These are phyloP conservation scores for Talaromyces sp. DNA, from an alignment of 2,329 filamentous ascomycete genomes.

Conservation along the genomic window DNA sequence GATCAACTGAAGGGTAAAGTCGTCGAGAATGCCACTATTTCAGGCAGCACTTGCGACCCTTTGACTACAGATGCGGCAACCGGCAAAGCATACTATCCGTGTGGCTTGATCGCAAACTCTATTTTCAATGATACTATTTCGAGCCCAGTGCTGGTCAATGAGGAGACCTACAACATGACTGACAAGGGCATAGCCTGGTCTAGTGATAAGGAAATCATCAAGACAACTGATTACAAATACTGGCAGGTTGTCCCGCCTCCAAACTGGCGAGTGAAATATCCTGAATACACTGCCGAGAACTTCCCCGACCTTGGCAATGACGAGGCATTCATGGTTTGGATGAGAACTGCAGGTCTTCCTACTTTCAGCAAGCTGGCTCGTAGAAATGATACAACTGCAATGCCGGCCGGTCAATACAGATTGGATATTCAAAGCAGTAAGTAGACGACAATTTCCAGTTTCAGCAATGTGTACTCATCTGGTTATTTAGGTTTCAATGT, in stretches of 20 bases:
- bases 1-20: slow-evolving; percentile 75
- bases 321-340: slow-evolving; percentile 95
- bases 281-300: slow-evolving; percentile 62
- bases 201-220: slow-evolving; percentile 78
- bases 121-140: slow-evolving; percentile 91
- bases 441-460: slow-evolving; percentile 35
- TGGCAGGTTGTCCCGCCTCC: slow-evolving; percentile 73
- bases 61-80: slow-evolving; percentile 54
- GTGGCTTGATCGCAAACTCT: slow-evolving; percentile 93
- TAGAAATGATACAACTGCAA: slow-evolving; percentile 68
- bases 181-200: slow-evolving; percentile 79
- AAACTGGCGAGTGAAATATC: slow-evolving; percentile 74
- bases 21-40: slow-evolving; percentile 59
- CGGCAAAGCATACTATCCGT: slow-evolving; percentile 82
- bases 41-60: slow-evolving; percentile 70
- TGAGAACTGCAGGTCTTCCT: slow-evolving; percentile 91
- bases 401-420: slow-evolving; percentile 70
- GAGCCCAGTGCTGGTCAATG: slow-evolving; percentile 59
- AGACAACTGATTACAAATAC: slow-evolving; percentile 62
- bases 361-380: slow-evolving; percentile 91
- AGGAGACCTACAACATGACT: slow-evolving; percentile 69
- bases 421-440: slow-evolving; percentile 75
- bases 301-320: slow-evolving; percentile 71
- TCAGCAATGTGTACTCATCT: not conserved
- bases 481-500: slow-evolving; percentile 70